phyloP scores from a whole-genome alignment of 1,139 yeast species.

The Debaryomyces robertsiae region DNA sequence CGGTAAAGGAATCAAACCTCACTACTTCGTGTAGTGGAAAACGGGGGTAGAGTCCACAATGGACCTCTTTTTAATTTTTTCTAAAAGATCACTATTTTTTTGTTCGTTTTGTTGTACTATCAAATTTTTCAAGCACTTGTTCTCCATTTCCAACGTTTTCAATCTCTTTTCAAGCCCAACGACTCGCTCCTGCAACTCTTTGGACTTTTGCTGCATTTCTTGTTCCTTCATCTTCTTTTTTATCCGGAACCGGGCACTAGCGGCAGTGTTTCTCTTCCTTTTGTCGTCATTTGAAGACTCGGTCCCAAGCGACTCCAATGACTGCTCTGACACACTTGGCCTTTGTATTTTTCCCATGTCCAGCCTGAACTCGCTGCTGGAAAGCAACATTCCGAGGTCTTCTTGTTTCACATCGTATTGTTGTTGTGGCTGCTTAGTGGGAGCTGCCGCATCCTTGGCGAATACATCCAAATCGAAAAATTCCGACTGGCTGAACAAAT shows the following conservation, averaged over 20 bases:
- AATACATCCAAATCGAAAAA: slow-evolving; percentile 52
- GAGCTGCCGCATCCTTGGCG: slow-evolving; percentile 27
- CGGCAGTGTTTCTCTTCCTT: slow-evolving; percentile 62
- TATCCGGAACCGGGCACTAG: slow-evolving; percentile 62
- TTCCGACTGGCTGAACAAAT: slow-evolving; percentile 46
- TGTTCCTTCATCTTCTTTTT: slow-evolving; percentile 63
- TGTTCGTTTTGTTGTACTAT: slow-evolving; percentile 52
- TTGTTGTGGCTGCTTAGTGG: slow-evolving; percentile 16
- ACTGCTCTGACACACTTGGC: background rate
- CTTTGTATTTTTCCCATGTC: background rate
- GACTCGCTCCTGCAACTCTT: slow-evolving; percentile 45
- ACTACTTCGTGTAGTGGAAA: slow-evolving; percentile 30
- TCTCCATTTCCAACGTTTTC: slow-evolving; percentile 72
- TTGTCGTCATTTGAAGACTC: slow-evolving; percentile 37
- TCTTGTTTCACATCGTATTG: slow-evolving; percentile 2
- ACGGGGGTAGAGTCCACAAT: slow-evolving; percentile 34
- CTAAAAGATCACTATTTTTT: slow-evolving; percentile 42
- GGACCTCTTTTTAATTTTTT: slow-evolving; percentile 45
- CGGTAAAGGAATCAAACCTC: background rate
- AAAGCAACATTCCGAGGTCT: slow-evolving; percentile 1
- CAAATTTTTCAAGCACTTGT: slow-evolving; percentile 60
- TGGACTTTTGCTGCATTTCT: slow-evolving; percentile 56
- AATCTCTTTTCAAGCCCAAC: slow-evolving; percentile 44
- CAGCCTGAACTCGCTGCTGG: slow-evolving; percentile 1
- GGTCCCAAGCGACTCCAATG: too few species aligned